phyloP scores from a whole-genome alignment of 2,329 filamentous ascomycete species.

The Claviceps sorghi region DNA sequence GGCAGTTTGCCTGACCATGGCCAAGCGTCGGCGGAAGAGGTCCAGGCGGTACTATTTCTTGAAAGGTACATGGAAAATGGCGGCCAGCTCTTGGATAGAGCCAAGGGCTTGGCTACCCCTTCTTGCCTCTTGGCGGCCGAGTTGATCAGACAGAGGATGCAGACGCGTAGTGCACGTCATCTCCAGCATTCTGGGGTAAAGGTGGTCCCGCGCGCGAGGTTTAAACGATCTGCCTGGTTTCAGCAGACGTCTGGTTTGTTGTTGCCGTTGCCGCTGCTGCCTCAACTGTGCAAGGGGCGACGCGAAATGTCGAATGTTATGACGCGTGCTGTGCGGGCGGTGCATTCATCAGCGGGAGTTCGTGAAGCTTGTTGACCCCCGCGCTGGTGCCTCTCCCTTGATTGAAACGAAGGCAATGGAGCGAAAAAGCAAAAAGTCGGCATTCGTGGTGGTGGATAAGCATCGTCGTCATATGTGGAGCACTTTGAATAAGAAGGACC shows the following conservation, averaged over 20 bases:
- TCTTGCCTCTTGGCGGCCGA: too few relatives aligned
- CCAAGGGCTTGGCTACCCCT: neutral
- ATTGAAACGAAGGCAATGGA: neutral
- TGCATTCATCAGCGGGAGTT: neutral
- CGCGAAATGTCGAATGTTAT: neutral
- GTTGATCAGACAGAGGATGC: too few relatives aligned
- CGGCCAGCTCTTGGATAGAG: neutral
- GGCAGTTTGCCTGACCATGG: neutral
- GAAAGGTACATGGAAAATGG: neutral
- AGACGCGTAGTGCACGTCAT: too few relatives aligned
- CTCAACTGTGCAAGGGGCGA: neutral
- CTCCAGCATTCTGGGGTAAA: too few relatives aligned
- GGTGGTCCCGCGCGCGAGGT: too few relatives aligned
- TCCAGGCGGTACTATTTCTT: neutral
- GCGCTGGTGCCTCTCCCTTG: neutral
- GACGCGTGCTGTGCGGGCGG: neutral
- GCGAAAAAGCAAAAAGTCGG: neutral
- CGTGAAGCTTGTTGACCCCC: neutral
- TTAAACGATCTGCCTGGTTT: too few relatives aligned
- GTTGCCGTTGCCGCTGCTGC: too few relatives aligned
- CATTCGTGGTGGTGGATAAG: neutral
- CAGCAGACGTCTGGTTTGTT: too few relatives aligned
- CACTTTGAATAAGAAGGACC: neutral
- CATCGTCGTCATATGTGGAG: slow-evolving; percentile 1
- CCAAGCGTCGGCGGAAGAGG: neutral